Conservation (phyloP, 345 rosid genomes). For the Ceriops tagal region DNA sequence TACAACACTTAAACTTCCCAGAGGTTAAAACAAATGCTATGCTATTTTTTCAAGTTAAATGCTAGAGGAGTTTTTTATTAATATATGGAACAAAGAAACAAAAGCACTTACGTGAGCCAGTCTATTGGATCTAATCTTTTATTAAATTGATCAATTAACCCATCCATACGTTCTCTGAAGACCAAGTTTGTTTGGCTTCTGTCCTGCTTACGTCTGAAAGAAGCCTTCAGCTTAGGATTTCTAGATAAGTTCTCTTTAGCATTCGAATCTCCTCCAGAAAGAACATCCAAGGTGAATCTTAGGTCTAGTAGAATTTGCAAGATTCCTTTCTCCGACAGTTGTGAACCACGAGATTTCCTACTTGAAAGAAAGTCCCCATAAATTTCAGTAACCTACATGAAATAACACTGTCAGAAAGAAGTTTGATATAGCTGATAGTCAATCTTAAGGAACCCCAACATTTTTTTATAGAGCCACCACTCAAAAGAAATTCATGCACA, state of each 20-base stretch:
- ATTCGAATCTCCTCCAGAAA: conserved; percentile 69
- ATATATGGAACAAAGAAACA: not conserved
- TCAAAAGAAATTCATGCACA: not conserved
- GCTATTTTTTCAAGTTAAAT: not conserved
- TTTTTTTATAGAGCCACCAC: not conserved
- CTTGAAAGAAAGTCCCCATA: conserved; percentile 71
- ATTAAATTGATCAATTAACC: conserved; percentile 50
- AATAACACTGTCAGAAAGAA: conserved; percentile 8
- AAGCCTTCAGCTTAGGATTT: conserved; percentile 46
- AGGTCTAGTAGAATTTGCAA: conserved; percentile 84
- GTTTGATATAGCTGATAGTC: conserved; percentile 8
- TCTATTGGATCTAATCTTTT: conserved; percentile 95
- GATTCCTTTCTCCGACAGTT: conserved; percentile 91
- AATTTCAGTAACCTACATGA: conserved; percentile 63
- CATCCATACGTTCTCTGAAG: conserved; percentile 52
- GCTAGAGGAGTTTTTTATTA: no score
- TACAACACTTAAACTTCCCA: no score
- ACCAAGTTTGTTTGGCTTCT: conserved; percentile 49
- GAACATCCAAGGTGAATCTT: conserved; percentile 76
- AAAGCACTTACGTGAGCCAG: conserved; percentile 84
- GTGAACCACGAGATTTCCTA: conserved; percentile 53
- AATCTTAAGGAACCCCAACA: conserved; percentile 11
- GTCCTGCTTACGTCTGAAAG: conserved; percentile 67
- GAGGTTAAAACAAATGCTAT: not conserved
- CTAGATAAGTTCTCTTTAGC: conserved; percentile 46